phyloP scores from a whole-genome alignment of 1,284 basidiomycete genomes.

The Pholiota adiposa region DNA sequence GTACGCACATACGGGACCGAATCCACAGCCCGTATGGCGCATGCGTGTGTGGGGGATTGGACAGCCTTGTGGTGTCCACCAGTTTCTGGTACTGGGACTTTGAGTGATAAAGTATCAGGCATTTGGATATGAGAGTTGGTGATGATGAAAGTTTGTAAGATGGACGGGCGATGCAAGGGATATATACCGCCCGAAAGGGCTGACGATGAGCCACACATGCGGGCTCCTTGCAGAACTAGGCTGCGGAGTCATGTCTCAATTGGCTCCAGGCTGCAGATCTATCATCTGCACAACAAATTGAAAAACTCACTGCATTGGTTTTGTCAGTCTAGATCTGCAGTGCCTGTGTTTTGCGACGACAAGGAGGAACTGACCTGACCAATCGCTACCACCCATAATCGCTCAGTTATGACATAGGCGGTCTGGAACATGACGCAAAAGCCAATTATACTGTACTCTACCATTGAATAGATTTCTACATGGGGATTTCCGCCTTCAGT shows the following conservation, averaged over 20 bases:
- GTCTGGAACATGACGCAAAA: not conserved
- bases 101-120: not conserved
- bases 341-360: not conserved
- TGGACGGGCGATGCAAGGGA: not conserved
- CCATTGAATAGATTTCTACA: too few species aligned
- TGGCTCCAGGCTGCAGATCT: not conserved
- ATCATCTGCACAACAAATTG: not conserved
- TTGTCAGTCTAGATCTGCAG: not conserved
- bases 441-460: too few species aligned
- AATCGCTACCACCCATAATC: not conserved
- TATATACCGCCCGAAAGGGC: not conserved
- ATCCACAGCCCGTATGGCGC: conserved; percentile 9
- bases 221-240: not conserved
- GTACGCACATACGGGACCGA: conserved; percentile 1
- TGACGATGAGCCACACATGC: not conserved
- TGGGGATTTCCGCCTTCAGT: too few species aligned
- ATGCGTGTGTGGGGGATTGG: conserved; percentile 1
- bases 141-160: not conserved
- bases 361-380: not conserved
- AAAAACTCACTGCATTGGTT: not conserved
- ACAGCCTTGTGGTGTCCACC: not conserved
- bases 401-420: not conserved
- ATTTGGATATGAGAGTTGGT: not conserved
- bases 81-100: not conserved
- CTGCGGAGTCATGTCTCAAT: not conserved